Conservation (phyloP, 345 rosid genomes). For the Corchorus capsularis region DNA sequence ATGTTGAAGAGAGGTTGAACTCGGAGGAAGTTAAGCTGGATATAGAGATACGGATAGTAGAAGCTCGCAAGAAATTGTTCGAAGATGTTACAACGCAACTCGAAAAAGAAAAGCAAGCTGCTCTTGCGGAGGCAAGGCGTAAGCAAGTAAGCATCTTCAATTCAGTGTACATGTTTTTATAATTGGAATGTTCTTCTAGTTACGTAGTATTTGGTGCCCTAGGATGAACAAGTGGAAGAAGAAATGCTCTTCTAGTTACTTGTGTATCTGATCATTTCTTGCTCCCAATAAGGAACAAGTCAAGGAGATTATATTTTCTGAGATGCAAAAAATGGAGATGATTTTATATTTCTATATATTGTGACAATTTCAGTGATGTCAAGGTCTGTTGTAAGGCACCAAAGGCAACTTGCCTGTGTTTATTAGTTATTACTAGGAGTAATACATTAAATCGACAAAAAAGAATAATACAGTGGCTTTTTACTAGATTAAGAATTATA, state of each 20-base stretch:
- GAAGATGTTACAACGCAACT: conserved; percentile 63
- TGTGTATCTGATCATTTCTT: not conserved
- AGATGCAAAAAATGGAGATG: too few relatives aligned
- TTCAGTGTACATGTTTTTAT: not conserved
- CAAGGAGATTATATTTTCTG: not conserved
- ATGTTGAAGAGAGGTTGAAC: conserved; percentile 69
- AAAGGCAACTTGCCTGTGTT: not conserved
- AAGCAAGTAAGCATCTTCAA: conserved; percentile 55
- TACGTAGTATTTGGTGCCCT: not conserved
- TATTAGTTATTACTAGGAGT: not conserved
- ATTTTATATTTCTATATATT: too few relatives aligned
- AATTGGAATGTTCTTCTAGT: not conserved
- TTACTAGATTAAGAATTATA: not conserved
- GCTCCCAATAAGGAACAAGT: not conserved
- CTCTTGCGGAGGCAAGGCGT: conserved; percentile 66
- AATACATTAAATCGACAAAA: not conserved
- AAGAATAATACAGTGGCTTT: not conserved
- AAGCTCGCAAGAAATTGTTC: conserved; percentile 67
- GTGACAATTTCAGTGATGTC: not conserved
- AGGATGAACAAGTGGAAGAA: not conserved
- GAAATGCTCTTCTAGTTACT: not conserved
- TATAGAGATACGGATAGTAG: conserved; percentile 56
- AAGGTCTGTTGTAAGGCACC: not conserved
- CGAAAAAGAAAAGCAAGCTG: conserved; percentile 65
- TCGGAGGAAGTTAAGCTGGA: conserved; percentile 52